These are phyloP conservation scores for Cercophora scortea DNA, from an alignment of 495 filamentous ascomycete genomes.

Conservation along the genomic window DNA sequence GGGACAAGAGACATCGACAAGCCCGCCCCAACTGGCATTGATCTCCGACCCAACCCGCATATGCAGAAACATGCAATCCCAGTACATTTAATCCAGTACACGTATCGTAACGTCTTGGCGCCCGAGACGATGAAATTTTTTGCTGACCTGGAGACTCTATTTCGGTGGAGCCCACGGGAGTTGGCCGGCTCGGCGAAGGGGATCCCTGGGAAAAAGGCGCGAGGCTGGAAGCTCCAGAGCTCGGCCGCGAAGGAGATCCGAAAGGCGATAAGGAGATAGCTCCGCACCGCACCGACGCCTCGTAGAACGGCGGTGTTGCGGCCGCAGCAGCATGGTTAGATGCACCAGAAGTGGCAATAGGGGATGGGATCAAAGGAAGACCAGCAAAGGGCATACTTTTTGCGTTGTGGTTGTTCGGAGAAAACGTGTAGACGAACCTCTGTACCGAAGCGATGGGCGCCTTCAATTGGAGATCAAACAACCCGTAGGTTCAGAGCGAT, in stretches of 20 bases:
- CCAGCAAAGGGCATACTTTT: neutral
- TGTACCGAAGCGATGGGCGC: neutral
- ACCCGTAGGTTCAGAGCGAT: too few relatives aligned
- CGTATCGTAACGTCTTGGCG: slow-evolving; percentile 5
- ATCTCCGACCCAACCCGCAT: too few relatives aligned
- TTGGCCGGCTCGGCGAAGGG: slow-evolving; percentile 12
- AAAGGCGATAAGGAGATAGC: slow-evolving; percentile 25
- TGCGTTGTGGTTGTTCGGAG: neutral
- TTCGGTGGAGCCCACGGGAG: slow-evolving; percentile 16
- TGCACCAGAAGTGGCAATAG: neutral
- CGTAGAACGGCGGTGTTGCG: slow-evolving; percentile 8
- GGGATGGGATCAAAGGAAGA: too few relatives aligned
- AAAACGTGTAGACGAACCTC: neutral
- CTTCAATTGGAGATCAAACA: neutral
- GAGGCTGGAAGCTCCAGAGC: neutral
- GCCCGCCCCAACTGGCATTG: too few relatives aligned
- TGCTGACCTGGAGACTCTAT: slow-evolving; percentile 26
- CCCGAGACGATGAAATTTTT: slow-evolving; percentile 19
- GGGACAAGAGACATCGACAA: too few relatives aligned
- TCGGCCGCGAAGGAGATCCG: slow-evolving; percentile 28
- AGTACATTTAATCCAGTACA: too few relatives aligned
- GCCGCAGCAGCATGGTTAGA: neutral
- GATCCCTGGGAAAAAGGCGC: too few relatives aligned
- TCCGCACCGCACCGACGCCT: slow-evolving; percentile 7
- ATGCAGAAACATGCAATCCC: too few relatives aligned